Evolutionary conservation across 1,139 yeast species (phyloP), one percentile per base, ranked within the genome.

Genomic region (Yamadazyma pseudoaaseri): DNA sequence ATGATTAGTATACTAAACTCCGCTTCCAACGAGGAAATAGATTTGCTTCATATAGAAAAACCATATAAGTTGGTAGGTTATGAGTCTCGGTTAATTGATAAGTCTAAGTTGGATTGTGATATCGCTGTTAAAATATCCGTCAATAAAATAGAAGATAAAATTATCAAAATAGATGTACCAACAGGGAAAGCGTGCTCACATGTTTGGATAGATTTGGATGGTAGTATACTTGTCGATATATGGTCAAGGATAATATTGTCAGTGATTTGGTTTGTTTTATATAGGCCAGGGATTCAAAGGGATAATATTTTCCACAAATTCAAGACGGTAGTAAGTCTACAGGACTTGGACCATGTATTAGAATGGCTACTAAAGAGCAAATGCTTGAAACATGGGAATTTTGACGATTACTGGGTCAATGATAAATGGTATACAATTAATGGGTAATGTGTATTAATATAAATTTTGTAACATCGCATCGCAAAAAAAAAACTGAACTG

Each of bases 181-280:
- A 53, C 69, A 3, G 83, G 80, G 0, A 59, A 65, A 18, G 79
- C 92, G 2, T 81, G 87, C 38, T 73, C 84, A 1, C 75, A 75
- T 32, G 58, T 85, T 8, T 87, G 96, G 96, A 65, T 85, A 7
- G 85, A 81, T 45, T 56, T 81, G 21, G 56, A 66, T 27, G 94
- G 95, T 1, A 58, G 67, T 18, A 67, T 86, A 16, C 79, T 83
- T 44, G 59, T 57, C 16, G 54, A 56, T 0, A 55, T 85, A n/a
- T 87, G 95, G 90, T 57, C 59, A 9, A 71, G 68, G 35, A 53
- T 81, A 0, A 55, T 82, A 1, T 58, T 70, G 18, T 65, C 76
- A n/a, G 42, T 79, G 0, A 39, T 80, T 1, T 59, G 69, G 37
- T 67, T 66, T 31, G 53, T 85, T n/a, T 65, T 80, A 10, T 73